Evolutionary conservation across 2,329 filamentous ascomycete species (phyloP).

Genomic region (Diaporthe citrichinensis): DNA sequence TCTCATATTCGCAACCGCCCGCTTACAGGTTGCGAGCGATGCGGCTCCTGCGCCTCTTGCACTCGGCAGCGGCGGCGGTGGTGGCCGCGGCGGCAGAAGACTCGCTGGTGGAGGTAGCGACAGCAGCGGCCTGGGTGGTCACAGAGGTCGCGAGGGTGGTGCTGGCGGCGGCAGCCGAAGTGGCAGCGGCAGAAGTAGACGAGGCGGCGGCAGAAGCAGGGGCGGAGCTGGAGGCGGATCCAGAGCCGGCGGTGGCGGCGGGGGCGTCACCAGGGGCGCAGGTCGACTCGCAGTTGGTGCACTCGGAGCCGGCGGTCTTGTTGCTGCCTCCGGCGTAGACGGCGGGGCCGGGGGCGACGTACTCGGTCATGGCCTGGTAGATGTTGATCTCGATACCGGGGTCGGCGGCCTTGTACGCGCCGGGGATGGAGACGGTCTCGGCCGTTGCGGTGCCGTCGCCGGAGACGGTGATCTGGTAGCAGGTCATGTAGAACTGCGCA

Average conservation of each 20-base stretch:
- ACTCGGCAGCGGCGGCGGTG: conserved; percentile 4
- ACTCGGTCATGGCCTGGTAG: conserved; percentile 56
- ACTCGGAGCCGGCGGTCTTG: conserved; percentile 56
- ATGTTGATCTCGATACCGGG: conserved; percentile 65
- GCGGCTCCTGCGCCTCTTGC: conserved; percentile 21
- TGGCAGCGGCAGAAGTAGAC: not conserved
- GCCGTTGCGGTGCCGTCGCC: conserved; percentile 49
- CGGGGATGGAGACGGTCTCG: conserved; percentile 56
- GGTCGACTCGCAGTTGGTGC: conserved; percentile 57
- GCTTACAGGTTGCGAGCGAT: conserved; percentile 6
- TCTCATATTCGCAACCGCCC: not conserved
- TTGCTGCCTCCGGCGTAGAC: conserved; percentile 57
- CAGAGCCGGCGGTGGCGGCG: conserved; percentile 21
- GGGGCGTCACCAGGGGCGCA: conserved; percentile 49
- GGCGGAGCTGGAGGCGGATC: conserved; percentile 5
- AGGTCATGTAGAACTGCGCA: conserved; percentile 57
- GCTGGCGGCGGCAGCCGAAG: not conserved
- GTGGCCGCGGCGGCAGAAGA: conserved; percentile 1
- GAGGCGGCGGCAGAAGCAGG: not conserved
- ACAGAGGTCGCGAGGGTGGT: conserved; percentile 22
- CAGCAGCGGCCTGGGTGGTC: conserved; percentile 23
- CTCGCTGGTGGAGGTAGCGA: conserved; percentile 14
- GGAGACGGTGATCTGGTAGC: conserved; percentile 54
- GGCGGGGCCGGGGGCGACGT: conserved; percentile 59
- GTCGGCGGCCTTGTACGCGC: conserved; percentile 59